phyloP scores from a whole-genome alignment of 768 basidiomycete species.

The Tubosaeta sp. region DNA sequence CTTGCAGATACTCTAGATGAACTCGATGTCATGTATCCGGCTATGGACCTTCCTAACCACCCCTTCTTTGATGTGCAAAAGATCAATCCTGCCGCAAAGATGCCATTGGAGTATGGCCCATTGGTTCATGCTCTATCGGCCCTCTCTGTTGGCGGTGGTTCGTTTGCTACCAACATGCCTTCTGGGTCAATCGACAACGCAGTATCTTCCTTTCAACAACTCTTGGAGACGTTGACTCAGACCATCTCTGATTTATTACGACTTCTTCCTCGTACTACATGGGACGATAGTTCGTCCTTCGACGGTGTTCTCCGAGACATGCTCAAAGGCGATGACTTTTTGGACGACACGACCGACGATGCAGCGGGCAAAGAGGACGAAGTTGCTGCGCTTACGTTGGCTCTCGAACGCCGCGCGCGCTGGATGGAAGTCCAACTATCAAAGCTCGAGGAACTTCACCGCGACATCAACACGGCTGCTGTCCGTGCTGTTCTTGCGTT shows the following conservation, averaged over 20 bases:
- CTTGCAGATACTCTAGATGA: slow-evolving; percentile 66
- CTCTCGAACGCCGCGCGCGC: slow-evolving; percentile 81
- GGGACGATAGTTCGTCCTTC: slow-evolving; percentile 88
- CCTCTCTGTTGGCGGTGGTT: slow-evolving; percentile 79
- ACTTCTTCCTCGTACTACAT: slow-evolving; percentile 81
- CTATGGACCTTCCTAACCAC: slow-evolving; percentile 63
- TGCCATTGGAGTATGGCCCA: slow-evolving; percentile 81
- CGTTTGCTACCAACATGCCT: slow-evolving; percentile 74
- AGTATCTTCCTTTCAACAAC: slow-evolving; percentile 84
- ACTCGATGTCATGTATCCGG: slow-evolving; percentile 56
- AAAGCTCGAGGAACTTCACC: slow-evolving; percentile 83
- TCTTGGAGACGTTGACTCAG: slow-evolving; percentile 84
- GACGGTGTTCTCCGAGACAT: slow-evolving; percentile 83
- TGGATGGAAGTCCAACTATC: slow-evolving; percentile 93
- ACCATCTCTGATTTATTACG: slow-evolving; percentile 85
- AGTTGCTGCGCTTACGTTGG: slow-evolving; percentile 76
- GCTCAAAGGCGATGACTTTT: slow-evolving; percentile 83
- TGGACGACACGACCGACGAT: slow-evolving; percentile 71
- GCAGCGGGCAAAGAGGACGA: slow-evolving; percentile 71
- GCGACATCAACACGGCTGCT: slow-evolving; percentile 86
- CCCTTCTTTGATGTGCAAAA: slow-evolving; percentile 72
- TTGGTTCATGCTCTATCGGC: slow-evolving; percentile 84
- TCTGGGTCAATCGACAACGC: slow-evolving; percentile 89
- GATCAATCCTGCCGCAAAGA: slow-evolving; percentile 70
- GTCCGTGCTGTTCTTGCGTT: slow-evolving; percentile 77